Percentiles rank a stretch among this genome's conserved stretches.
Evolutionary conservation across 2,329 filamentous ascomycete genomes (phyloP).

Genomic region (Didymella segeticola): DNA sequence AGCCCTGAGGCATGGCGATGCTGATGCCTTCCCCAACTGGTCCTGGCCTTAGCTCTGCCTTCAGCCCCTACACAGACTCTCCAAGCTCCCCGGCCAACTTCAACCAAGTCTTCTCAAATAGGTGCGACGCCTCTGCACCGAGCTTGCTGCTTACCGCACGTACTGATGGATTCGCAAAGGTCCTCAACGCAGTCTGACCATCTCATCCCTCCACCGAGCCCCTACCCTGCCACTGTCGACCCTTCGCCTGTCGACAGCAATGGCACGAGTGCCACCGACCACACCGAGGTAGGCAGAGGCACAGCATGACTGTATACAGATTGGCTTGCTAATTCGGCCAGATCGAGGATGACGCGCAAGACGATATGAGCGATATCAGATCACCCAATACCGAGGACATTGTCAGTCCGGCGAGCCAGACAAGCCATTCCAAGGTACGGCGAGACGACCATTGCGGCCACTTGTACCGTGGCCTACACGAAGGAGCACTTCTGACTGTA

Average conservation of each 20-base stretch:
- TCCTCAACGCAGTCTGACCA: slow-evolving; percentile 55
- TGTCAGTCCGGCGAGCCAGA: slow-evolving; percentile 43
- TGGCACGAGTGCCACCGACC: slow-evolving; percentile 80
- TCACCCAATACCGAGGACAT: slow-evolving; percentile 47
- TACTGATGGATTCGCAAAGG: slow-evolving; percentile 47
- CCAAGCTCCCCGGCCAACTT: slow-evolving; percentile 58
- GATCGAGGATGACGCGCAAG: slow-evolving; percentile 79
- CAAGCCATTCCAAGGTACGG: slow-evolving; percentile 40
- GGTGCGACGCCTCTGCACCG: slow-evolving; percentile 55
- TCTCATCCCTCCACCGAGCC: slow-evolving; percentile 56
- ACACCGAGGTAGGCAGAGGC: slow-evolving; percentile 68
- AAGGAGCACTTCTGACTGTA: slow-evolving; percentile 6
- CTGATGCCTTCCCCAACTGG: slow-evolving; percentile 54
- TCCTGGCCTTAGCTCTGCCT: slow-evolving; percentile 51
- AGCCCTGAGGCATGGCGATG: slow-evolving; percentile 46
- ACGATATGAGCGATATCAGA: slow-evolving; percentile 47
- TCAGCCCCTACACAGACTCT: slow-evolving; percentile 60
- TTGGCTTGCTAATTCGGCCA: no score
- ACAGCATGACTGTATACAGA: no score
- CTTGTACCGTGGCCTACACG: slow-evolving; percentile 3
- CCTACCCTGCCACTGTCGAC: slow-evolving; percentile 71
- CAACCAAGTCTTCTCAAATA: slow-evolving; percentile 49
- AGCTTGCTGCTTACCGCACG: slow-evolving; percentile 7
- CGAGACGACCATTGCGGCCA: slow-evolving; percentile 12
- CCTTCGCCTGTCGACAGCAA: slow-evolving; percentile 87